Percentiles rank a stretch among this genome's conserved stretches.
Conservation (phyloP, 2,329 filamentous ascomycete species). For the Paecilomyces sp. region DNA sequence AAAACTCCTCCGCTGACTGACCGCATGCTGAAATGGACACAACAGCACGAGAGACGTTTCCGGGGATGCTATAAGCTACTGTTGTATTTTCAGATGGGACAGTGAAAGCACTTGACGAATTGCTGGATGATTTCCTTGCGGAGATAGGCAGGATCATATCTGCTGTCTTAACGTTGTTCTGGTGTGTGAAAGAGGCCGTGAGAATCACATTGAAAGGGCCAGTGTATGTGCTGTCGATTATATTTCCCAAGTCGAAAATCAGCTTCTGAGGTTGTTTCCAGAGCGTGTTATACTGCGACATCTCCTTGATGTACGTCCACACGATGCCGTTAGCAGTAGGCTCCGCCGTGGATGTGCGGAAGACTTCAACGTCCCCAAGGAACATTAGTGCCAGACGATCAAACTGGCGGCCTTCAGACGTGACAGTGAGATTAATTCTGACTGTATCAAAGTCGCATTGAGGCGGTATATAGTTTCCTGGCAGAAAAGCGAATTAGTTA, state of each 20-base stretch:
- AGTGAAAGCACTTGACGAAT: conserved; percentile 59
- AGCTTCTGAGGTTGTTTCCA: conserved; percentile 65
- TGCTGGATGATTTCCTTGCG: conserved; percentile 22
- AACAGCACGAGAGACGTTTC: conserved; percentile 60
- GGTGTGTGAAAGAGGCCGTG: conserved; percentile 62
- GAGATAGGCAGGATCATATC: conserved; percentile 60
- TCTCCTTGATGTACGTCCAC: conserved; percentile 73
- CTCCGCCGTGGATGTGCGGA: conserved; percentile 75
- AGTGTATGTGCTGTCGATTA: conserved; percentile 65
- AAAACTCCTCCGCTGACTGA: conserved; percentile 72
- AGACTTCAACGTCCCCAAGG: conserved; percentile 71
- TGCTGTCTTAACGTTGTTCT: conserved; percentile 40
- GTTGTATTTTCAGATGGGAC: conserved; percentile 58
- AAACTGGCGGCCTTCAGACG: conserved; percentile 64
- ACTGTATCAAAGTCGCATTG: conserved; percentile 65
- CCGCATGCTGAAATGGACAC: conserved; percentile 72
- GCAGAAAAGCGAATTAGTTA: conserved; percentile 5
- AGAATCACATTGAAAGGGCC: conserved; percentile 67
- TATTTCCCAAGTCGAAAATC: conserved; percentile 73
- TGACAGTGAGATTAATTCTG: conserved; percentile 68
- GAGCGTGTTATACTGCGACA: conserved; percentile 62
- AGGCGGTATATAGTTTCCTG: conserved; percentile 60
- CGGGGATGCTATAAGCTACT: conserved; percentile 56
- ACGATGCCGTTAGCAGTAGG: conserved; percentile 63
- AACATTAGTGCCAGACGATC: conserved; percentile 72